Evolutionary conservation across 129 eudicot species (phyloP), one percentile per base, ranked within the genome.

Genomic region (Chrysanthemum makinoi): DNA sequence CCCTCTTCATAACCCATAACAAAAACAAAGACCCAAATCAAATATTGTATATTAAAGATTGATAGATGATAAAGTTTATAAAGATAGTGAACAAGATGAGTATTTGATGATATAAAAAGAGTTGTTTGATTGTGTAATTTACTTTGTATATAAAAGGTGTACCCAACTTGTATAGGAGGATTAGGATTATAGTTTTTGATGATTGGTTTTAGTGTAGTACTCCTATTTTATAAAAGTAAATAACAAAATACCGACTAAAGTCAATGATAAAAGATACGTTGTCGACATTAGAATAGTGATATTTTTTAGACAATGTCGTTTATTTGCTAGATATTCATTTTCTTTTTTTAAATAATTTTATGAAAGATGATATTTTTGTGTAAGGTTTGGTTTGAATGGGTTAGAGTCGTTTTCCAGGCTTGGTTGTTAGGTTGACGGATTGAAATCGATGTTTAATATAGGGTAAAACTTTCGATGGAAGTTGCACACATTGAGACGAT

Each of bases 231-330:
- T 13, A 58, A 54, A 50, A 54, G 24, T 19, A 65, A 16, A 64
- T 18, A 69, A 76, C 59, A 51, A 47, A 70, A 46, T 70, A 77
- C 81, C 81, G 81, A 77, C 77, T 64, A 63, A 63, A 63, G 81
- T 69, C 58, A 51, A 10, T 4, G 10, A 16, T 16, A 17, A 2
- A 56, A 2, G 10, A 56, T 56, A 19, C 17, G 57, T 52, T 13
- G 17, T 52, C n/a, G 57, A 52, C 17, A 13, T 52, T 13, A 52
- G 3, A 14, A 52, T 1, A 52, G 1, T 13, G 7, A 52, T 15
- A 16, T 52, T 62, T 50, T 62, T 10, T 55, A 26, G 6, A 56
- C 33, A 67, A 22, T 51, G n/a, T 51, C 12, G 67, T 39, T 66
- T 54, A 46, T n/a, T 55, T 73, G 62, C 2, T 51, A 26, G 35